Evolutionary conservation across 768 basidiomycete genomes (phyloP), one percentile per base, ranked within the genome.

Genomic region (Macrocybe gigantea): DNA sequence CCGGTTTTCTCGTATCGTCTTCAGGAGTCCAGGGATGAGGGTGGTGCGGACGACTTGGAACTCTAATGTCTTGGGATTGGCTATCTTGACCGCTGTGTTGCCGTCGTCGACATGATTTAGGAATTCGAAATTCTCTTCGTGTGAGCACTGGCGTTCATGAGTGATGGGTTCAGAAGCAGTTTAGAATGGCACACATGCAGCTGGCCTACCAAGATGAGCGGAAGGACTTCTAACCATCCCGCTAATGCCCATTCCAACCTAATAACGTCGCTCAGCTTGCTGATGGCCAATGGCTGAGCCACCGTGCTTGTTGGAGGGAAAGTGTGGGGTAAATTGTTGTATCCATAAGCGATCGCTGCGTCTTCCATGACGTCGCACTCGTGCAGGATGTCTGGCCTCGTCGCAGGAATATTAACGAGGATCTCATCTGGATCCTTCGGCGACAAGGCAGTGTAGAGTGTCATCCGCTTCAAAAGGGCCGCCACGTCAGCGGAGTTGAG

Each of bases 301-400:
- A 98, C 90, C 6, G 96, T 98, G 63, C 86, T 94, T 12, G 94
- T 96, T 6, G 82, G 70, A 1, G 96, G 96, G 80, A 99, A 93
- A 10, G 81, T 83, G 57, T 89, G 79, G 1, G 92, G 90, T 29
- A 99, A 76, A 58, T 95, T 96, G 72, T 99, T 97, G 75, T 93
- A 98, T 1, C 96, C 96, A 61, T 94, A 96, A 1, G 93, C 96
- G 54, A 99, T 90, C 7, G 96, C 96, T 2, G 87, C 92, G 54
- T 99, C 96, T 63, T 99, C 96, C 85, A 99, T 88, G 62, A 98
- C 79, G 62, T 99, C 96, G 60, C 94, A 96, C 64, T 98, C 93
- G 62, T 99, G 96, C 47, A 99, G 71, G 55, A 99, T 97, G 61
- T 99, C 96, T 1, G 96, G 93, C 34, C 96, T 82, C n/a, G 93